Evolutionary conservation across 1,284 basidiomycete genomes (phyloP).

Genomic region (Puccinia hordei): DNA sequence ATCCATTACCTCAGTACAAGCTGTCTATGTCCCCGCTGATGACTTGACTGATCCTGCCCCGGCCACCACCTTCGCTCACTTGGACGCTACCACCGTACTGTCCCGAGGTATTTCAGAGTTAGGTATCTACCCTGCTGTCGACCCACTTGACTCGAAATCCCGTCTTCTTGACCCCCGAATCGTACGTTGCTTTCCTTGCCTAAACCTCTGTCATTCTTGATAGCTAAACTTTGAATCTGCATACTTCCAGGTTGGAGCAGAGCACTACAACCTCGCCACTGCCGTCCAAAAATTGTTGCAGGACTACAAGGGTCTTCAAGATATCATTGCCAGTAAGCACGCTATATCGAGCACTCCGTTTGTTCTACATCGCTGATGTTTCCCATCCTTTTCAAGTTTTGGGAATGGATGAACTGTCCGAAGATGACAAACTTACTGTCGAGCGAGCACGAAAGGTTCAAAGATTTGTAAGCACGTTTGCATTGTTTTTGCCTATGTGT

Average conservation of each 20-base stretch:
- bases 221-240: not conserved
- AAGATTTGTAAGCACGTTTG: conserved; percentile 41
- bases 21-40: conserved; percentile 98
- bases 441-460: conserved; percentile 67
- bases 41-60: conserved; percentile 99
- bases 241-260: conserved; percentile 65
- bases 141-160: conserved; percentile 98
- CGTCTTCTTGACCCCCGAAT: conserved; percentile 99
- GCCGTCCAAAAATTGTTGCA: conserved; percentile 97
- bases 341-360: not conserved
- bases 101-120: conserved; percentile 99
- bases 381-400: conserved; percentile 74
- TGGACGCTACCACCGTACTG: conserved; percentile 98
- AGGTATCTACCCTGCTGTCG: conserved; percentile 99
- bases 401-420: conserved; percentile 99
- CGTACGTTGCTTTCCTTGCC: conserved; percentile 58
- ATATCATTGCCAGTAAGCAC: conserved; percentile 64
- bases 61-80: conserved; percentile 98
- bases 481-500: not conserved
- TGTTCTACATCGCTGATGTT: conserved; percentile 9
- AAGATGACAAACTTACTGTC: conserved; percentile 98
- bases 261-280: conserved; percentile 94
- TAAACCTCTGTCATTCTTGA: not conserved
- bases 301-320: conserved; percentile 98
- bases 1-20: conserved; percentile 98